Conservation (phyloP, 495 filamentous ascomycete species). For the Neurospora pannonica region DNA sequence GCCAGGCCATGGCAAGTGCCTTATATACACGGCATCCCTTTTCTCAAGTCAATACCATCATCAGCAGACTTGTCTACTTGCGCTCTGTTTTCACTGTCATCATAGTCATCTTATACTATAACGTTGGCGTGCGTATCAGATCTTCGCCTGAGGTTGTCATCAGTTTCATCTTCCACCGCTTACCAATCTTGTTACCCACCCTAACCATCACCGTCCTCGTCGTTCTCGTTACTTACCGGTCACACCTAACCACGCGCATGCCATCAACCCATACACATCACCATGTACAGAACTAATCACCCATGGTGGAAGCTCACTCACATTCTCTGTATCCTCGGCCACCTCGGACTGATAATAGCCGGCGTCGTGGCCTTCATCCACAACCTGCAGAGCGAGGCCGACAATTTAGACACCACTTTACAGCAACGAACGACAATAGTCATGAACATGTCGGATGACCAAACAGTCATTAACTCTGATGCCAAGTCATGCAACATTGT, state of each 20-base stretch:
- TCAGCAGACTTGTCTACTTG: background rate
- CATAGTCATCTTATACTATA: background rate
- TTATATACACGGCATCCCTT: background rate
- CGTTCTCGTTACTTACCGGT: background rate
- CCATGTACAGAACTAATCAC: conserved; percentile 24
- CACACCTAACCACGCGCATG: background rate
- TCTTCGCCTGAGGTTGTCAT: background rate
- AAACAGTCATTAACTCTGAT: background rate
- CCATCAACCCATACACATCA: background rate
- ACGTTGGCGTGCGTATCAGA: background rate
- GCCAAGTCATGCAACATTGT: background rate
- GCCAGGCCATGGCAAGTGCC: background rate
- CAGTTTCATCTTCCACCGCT: background rate
- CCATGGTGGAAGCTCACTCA: conserved; percentile 21
- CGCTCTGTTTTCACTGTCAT: background rate
- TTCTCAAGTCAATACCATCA: background rate
- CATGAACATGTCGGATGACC: background rate
- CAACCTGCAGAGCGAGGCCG: conserved; percentile 3
- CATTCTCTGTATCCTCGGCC: conserved; percentile 14
- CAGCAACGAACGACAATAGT: background rate
- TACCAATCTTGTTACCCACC: background rate
- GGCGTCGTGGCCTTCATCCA: conserved; percentile 13
- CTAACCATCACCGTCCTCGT: background rate
- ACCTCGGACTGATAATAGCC: conserved; percentile 15
- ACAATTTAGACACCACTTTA: background rate